These are phyloP conservation scores for Grosmannia huntii DNA, from an alignment of 2,329 filamentous ascomycete genomes.

Conservation along the genomic window DNA sequence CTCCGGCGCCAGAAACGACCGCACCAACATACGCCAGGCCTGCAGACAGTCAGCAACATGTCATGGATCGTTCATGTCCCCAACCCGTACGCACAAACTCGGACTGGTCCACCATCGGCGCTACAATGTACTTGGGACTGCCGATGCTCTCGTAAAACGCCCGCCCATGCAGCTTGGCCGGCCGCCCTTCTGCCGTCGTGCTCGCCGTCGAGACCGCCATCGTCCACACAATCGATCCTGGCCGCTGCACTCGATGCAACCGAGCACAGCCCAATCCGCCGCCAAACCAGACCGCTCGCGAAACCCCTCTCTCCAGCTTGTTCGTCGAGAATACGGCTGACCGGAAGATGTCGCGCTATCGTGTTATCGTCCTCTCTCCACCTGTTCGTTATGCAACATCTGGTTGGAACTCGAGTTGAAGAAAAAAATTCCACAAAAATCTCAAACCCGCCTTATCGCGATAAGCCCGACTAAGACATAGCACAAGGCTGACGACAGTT, in stretches of 20 bases:
- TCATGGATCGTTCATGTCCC: too few species aligned
- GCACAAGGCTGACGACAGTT: too few species aligned
- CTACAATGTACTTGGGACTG: conserved; percentile 78
- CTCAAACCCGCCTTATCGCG: conserved; percentile 6
- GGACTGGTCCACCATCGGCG: conserved; percentile 96
- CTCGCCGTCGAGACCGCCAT: conserved; percentile 8
- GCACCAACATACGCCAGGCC: conserved; percentile 95
- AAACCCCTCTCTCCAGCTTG: conserved; percentile 5
- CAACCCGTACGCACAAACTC: conserved; percentile 60
- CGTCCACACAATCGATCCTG: neutral
- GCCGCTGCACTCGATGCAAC: neutral
- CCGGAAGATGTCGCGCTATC: neutral
- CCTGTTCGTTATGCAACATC: neutral
- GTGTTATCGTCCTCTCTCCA: neutral
- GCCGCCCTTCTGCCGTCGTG: neutral
- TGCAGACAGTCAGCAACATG: conserved; percentile 21
- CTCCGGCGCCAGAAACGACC: conserved; percentile 68
- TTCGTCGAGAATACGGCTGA: neutral
- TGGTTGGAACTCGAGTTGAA: neutral
- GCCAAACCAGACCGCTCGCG: conserved; percentile 2
- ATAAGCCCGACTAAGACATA: conserved; percentile 1
- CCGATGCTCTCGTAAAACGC: conserved; percentile 94
- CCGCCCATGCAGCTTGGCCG: conserved; percentile 61
- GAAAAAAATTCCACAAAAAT: neutral
- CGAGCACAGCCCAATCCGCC: neutral